Evolutionary conservation across 2,329 filamentous ascomycete species (phyloP).

Genomic region (Pyrenochaeta sp.): DNA sequence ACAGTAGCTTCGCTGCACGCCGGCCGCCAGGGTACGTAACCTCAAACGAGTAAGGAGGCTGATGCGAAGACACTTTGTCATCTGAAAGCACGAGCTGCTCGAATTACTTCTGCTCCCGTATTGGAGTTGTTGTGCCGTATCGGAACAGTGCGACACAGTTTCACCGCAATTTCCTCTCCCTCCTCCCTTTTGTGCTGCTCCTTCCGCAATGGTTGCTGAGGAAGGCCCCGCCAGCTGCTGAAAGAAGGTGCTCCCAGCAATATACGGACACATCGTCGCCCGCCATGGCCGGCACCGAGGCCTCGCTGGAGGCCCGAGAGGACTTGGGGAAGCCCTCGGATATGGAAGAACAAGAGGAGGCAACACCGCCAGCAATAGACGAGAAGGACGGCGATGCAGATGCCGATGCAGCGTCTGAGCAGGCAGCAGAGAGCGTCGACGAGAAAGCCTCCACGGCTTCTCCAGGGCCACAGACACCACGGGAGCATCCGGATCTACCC

Average conservation of each 20-base stretch:
- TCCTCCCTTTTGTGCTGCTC: slow-evolving; percentile 14
- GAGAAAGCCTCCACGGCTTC: slow-evolving; percentile 16
- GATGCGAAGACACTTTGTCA: slow-evolving; percentile 41
- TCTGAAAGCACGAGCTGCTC: slow-evolving; percentile 8
- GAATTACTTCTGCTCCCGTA: not conserved
- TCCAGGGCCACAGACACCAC: slow-evolving; percentile 21
- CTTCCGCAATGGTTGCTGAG: slow-evolving; percentile 36
- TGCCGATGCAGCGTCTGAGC: slow-evolving; percentile 28
- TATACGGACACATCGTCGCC: slow-evolving; percentile 20
- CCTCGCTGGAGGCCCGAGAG: slow-evolving; percentile 19
- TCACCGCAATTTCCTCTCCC: not conserved
- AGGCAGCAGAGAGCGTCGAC: slow-evolving; percentile 24
- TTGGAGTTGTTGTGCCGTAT: not conserved
- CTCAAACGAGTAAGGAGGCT: slow-evolving; percentile 29
- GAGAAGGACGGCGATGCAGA: slow-evolving; percentile 21
- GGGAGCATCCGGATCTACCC: slow-evolving; percentile 25
- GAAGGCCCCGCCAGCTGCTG: slow-evolving; percentile 26
- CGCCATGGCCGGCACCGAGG: slow-evolving; percentile 48
- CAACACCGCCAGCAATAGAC: slow-evolving; percentile 4
- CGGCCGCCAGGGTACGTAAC: slow-evolving; percentile 30
- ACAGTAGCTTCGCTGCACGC: not conserved
- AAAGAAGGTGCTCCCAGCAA: slow-evolving; percentile 26
- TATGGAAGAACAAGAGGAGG: slow-evolving; percentile 19
- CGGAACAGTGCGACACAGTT: slow-evolving; percentile 10
- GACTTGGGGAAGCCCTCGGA: slow-evolving; percentile 18